A percentile compares a stretch with the other conserved stretches of the same genome.
These are phyloP conservation scores for Schrenkiella parvula DNA, from an alignment of 345 rosid genomes.

Conservation along the genomic window DNA sequence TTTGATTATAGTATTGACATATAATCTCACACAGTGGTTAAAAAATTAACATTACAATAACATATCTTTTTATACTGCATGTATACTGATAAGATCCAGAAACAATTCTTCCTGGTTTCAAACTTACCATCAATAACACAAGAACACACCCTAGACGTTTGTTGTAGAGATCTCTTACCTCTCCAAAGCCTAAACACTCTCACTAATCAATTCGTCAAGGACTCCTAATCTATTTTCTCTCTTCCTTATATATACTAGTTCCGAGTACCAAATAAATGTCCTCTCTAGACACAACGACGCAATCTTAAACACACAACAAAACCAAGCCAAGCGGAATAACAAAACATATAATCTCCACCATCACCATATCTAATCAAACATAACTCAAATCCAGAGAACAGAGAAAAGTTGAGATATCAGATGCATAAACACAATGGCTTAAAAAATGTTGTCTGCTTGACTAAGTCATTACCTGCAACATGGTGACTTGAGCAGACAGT, in stretches of 20 bases:
- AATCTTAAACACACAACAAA: neutral
- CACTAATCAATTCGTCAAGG: neutral
- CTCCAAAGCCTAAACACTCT: neutral
- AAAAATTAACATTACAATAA: neutral
- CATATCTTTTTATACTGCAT: neutral
- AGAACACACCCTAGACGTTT: neutral
- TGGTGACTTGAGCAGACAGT: conserved; percentile 92
- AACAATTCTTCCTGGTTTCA: neutral
- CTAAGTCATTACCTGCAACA: conserved; percentile 57
- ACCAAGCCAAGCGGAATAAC: neutral
- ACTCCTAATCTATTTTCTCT: neutral
- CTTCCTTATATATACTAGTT: neutral
- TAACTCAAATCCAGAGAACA: neutral
- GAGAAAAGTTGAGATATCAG: neutral
- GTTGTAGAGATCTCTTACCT: neutral
- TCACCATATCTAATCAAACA: neutral
- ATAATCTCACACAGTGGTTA: neutral
- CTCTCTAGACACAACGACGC: neutral
- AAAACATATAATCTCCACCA: neutral
- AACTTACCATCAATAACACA: neutral
- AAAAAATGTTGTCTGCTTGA: neutral
- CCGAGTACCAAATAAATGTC: neutral
- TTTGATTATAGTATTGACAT: neutral
- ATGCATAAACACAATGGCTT: neutral
- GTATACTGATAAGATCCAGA: neutral